Evolutionary conservation across 495 filamentous ascomycete genomes (phyloP), one percentile per base, ranked within the genome.

Genomic region (Neurospora sp.): DNA sequence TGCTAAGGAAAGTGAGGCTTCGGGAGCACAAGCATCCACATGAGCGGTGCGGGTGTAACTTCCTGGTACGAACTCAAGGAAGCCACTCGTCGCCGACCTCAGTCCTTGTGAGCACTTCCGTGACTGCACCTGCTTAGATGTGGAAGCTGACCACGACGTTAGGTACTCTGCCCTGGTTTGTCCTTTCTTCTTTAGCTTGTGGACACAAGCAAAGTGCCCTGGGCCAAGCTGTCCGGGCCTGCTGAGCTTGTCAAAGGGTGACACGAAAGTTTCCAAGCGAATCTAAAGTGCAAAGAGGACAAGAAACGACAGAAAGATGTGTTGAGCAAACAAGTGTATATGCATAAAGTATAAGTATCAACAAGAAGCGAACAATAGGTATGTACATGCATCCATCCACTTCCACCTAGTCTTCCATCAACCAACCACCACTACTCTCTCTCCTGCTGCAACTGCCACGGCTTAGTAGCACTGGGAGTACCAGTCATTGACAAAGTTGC

Each of bases 401-500:
- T 1, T 66, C 53, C 53, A 66, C 27, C 27, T 35, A 0, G 1
- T 61, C 53, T 2, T 8, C 22, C 27, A 7, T 53, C 27, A 2
- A 61, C 27, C 5, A 35, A 31, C 12, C 48, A 31, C 9, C 48
- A 59, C 11, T 31, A 20, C 68, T 20, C 31, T 31, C 68, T 70
- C 68, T 31, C 35, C 22, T 70, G 37, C 69, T 44, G 53, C 22
- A 27, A 31, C 11, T 31, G 20, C 11, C 11, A 61, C 53, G 38
- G 35, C 48, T 77, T 74, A 80, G 72, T 83, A 40, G 75, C 80
- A 82, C 73, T 82, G 80, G 4, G 78, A 80, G 71, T 86, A 87
- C 69, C 77, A 87, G 9, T 80, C 76, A 71, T 84, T 85, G 61
- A 77, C 76, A 16, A 72, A 78, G 69, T 76, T 76, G 77, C 85